Conservation (phyloP, 116 monocot species). For the Papilionanthe hybrid region DNA sequence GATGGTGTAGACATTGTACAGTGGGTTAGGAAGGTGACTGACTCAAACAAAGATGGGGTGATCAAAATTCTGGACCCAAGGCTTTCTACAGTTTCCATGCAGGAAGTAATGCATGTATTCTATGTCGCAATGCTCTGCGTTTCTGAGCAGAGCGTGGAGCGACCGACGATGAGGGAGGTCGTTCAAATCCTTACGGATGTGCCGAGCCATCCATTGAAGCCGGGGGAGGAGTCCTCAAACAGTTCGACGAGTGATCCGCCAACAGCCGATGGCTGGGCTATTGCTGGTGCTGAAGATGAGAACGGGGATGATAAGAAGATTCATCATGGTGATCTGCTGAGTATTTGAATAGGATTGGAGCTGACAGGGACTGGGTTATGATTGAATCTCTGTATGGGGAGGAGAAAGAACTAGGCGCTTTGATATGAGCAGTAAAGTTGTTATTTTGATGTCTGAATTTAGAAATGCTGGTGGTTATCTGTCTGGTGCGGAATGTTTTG, state of each 20-base stretch:
- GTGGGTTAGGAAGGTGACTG: conserved; percentile 62
- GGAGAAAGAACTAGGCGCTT: background rate
- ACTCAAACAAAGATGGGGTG: conserved; percentile 49
- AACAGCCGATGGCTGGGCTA: background rate
- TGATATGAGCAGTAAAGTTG: background rate
- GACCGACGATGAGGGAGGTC: conserved; percentile 70
- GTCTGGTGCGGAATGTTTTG: background rate
- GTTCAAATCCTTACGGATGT: conserved; percentile 55
- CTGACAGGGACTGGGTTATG: background rate
- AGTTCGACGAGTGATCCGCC: background rate
- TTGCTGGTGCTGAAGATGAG: background rate
- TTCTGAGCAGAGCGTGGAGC: conserved; percentile 46
- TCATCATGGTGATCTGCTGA: conserved; percentile 8
- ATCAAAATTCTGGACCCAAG: conserved; percentile 42
- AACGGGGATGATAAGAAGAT: background rate
- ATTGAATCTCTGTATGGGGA: background rate
- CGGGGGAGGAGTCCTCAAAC: background rate
- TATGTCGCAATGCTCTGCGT: conserved; percentile 63
- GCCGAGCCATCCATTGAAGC: conserved; percentile 15
- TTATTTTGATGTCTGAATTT: background rate
- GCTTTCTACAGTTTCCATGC: conserved; percentile 31
- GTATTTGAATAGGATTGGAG: conserved; percentile 7
- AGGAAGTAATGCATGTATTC: conserved; percentile 50
- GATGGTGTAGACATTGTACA: conserved; percentile 79
- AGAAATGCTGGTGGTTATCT: background rate